Evolutionary conservation across 192 early-diverging fungal genomes (phyloP).

Genomic region (Gamsiella multidivaricata): DNA sequence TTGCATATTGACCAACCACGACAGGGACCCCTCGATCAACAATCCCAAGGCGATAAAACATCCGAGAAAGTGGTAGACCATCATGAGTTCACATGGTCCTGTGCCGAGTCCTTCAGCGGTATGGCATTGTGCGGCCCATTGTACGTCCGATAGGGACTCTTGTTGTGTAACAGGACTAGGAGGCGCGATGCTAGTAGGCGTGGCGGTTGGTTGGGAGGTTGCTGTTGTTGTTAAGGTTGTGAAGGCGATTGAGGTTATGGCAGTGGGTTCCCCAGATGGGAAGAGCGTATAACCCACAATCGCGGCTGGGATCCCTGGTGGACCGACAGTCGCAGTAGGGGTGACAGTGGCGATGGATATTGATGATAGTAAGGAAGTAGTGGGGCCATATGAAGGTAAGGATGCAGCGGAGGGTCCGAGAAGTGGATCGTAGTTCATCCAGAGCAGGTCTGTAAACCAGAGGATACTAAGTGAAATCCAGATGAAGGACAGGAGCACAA

Average conservation of each 20-base stretch:
- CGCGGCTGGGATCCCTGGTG: background rate
- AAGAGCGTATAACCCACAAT: background rate
- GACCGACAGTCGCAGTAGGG: background rate
- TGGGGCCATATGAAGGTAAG: background rate
- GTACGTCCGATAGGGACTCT: background rate
- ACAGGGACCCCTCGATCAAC: slow-evolving; percentile 3
- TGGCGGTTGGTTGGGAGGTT: background rate
- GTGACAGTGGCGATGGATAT: background rate
- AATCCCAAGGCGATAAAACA: background rate
- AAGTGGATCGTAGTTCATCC: background rate
- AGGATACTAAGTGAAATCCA: slow-evolving; percentile 3
- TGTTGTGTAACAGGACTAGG: too few species aligned
- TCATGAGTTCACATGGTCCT: slow-evolving; percentile 3
- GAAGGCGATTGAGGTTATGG: background rate
- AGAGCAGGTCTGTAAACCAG: slow-evolving; percentile 8
- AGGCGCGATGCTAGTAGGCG: background rate
- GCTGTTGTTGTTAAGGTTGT: background rate
- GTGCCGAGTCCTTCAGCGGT: background rate
- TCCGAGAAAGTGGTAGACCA: slow-evolving; percentile 3
- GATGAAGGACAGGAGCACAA: background rate
- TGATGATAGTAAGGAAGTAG: background rate
- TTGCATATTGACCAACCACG: slow-evolving; percentile 6
- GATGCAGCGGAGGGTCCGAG: background rate
- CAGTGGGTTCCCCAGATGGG: background rate
- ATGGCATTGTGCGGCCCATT: slow-evolving; percentile 12